Conservation (phyloP, 1,139 yeast genomes). For the Pichia terricola region DNA sequence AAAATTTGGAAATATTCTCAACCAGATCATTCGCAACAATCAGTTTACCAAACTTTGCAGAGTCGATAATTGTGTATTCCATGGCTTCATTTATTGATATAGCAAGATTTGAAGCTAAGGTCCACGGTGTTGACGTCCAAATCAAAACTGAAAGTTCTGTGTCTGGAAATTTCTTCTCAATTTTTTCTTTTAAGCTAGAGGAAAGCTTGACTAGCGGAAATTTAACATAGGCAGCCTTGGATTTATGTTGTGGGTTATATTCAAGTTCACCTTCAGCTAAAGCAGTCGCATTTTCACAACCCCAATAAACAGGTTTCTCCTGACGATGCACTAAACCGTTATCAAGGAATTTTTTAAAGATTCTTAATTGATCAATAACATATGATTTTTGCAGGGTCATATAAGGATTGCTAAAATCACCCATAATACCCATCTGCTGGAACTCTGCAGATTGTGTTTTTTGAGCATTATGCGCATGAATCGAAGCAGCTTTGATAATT, state of each 20-base stretch:
- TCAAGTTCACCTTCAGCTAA: slow-evolving; percentile 94
- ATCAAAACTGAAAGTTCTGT: slow-evolving; percentile 34
- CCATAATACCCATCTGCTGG: slow-evolving; percentile 64
- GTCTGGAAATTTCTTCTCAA: background rate
- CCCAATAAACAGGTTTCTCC: slow-evolving; percentile 95
- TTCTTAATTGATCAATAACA: slow-evolving; percentile 63
- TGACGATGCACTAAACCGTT: slow-evolving; percentile 71
- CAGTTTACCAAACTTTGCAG: slow-evolving; percentile 31
- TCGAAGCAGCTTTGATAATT: slow-evolving; percentile 54
- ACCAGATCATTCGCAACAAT: slow-evolving; percentile 43
- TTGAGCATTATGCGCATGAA: slow-evolving; percentile 60
- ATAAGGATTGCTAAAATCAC: slow-evolving; percentile 70
- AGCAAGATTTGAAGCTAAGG: slow-evolving; percentile 80
- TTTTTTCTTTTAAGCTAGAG: background rate
- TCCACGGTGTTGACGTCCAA: slow-evolving; percentile 99
- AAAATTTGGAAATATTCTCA: slow-evolving; percentile 9
- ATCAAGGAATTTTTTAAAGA: slow-evolving; percentile 58
- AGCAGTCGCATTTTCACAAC: slow-evolving; percentile 88
- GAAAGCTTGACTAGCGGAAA: slow-evolving; percentile 37
- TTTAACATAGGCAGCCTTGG: slow-evolving; percentile 62
- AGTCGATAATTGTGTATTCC: slow-evolving; percentile 44
- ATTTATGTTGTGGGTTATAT: slow-evolving; percentile 62
- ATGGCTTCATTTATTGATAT: slow-evolving; percentile 59
- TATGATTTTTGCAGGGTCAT: slow-evolving; percentile 61
- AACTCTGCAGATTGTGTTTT: slow-evolving; percentile 56